phyloP scores from a whole-genome alignment of 192 early-diverging fungal genomes.

The Blastocladiella britannica region DNA sequence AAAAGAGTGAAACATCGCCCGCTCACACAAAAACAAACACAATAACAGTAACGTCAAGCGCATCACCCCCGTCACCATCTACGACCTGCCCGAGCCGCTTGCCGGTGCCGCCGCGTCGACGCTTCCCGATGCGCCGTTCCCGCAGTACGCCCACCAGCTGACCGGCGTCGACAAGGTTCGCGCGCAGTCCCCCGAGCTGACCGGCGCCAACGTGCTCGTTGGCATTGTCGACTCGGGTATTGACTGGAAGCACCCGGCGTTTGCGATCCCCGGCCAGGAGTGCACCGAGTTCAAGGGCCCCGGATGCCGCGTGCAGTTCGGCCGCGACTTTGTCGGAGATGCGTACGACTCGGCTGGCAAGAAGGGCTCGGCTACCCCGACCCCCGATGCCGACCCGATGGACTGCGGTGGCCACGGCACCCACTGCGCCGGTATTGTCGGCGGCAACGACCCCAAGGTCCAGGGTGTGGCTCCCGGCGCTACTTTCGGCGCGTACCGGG shows the following conservation, averaged over 20 bases:
- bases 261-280: not conserved
- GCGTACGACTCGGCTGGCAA: too few species aligned
- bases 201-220: too few species aligned
- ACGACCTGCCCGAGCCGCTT: too few species aligned
- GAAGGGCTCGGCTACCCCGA: slow-evolving; percentile 15
- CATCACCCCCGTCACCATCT: too few species aligned
- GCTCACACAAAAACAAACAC: too few species aligned
- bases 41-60: too few species aligned
- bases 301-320: slow-evolving; percentile 36
- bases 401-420: slow-evolving; percentile 44
- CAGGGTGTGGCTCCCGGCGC: slow-evolving; percentile 65
- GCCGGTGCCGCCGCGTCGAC: too few species aligned
- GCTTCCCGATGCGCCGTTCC: too few species aligned
- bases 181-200: too few species aligned
- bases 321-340: slow-evolving; percentile 40
- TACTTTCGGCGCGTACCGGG: slow-evolving; percentile 54
- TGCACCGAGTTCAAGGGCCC: slow-evolving; percentile 4
- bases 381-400: slow-evolving; percentile 30
- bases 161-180: too few species aligned
- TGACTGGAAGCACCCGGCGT: slow-evolving; percentile 2
- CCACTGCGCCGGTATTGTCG: slow-evolving; percentile 46
- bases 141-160: too few species aligned
- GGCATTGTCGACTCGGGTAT: slow-evolving; percentile 51
- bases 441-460: slow-evolving; percentile 25
- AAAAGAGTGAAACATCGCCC: too few species aligned